Conservation (phyloP, 2,329 filamentous ascomycete genomes). For the Raffaelea arxii region DNA sequence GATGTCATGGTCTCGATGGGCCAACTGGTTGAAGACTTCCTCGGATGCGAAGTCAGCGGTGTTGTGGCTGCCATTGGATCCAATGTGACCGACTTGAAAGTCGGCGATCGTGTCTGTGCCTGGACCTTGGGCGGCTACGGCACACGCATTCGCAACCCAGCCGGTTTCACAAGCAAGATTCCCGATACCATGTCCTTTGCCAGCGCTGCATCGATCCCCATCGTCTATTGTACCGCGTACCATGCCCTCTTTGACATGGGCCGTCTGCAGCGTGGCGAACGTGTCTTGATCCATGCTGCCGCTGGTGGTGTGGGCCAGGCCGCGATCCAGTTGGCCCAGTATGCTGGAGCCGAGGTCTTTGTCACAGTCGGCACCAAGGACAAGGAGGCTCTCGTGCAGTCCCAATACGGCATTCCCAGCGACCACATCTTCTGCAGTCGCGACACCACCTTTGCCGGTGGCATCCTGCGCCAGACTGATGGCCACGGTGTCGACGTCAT, state of each 20-base stretch:
- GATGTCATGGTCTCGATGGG: slow-evolving; percentile 23
- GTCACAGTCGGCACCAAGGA: slow-evolving; percentile 29
- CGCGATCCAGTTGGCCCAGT: slow-evolving; percentile 27
- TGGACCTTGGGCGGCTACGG: no score
- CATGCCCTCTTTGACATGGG: slow-evolving; percentile 10
- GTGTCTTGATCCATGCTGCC: slow-evolving; percentile 31
- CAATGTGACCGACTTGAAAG: slow-evolving; percentile 10
- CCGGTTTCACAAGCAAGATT: no score
- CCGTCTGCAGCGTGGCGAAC: slow-evolving; percentile 12
- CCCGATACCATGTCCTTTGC: no score
- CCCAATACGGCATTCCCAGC: slow-evolving; percentile 25
- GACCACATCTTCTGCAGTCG: slow-evolving; percentile 26
- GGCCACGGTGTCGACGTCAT: slow-evolving; percentile 27
- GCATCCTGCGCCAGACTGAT: slow-evolving; percentile 18
- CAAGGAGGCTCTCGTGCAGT: slow-evolving; percentile 28
- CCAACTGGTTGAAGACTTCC: slow-evolving; percentile 5
- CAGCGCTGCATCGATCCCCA: slow-evolving; percentile 9
- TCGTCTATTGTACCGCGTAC: not conserved
- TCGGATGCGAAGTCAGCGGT: slow-evolving; percentile 16
- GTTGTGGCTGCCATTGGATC: slow-evolving; percentile 9
- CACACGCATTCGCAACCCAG: no score
- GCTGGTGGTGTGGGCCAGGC: slow-evolving; percentile 31
- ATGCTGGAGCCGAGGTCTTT: slow-evolving; percentile 29
- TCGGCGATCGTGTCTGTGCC: slow-evolving; percentile 22
- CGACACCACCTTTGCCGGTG: slow-evolving; percentile 20